Evolutionary conservation across 75 land plant species (phyloP).

Genomic region (Pinus albicaulis): DNA sequence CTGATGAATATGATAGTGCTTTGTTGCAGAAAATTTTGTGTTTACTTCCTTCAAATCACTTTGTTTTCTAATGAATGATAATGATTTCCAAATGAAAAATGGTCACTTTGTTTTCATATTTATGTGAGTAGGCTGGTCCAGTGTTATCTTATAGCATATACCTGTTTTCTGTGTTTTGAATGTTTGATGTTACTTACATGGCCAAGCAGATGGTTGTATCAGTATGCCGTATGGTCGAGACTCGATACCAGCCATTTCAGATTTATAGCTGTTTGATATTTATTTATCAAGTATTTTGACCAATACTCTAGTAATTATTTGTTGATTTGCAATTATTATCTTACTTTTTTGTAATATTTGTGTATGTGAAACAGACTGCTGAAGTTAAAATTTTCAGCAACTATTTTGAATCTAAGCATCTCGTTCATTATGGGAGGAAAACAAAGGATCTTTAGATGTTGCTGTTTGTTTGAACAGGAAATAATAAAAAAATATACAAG

Average conservation of each 20-base stretch:
- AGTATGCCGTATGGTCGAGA: neutral
- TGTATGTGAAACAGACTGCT: neutral
- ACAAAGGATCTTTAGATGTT: neutral
- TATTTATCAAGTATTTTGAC: too few relatives aligned
- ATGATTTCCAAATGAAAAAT: neutral
- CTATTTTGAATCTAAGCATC: neutral
- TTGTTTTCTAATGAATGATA: neutral
- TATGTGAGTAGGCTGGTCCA: too few relatives aligned
- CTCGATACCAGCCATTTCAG: too few relatives aligned
- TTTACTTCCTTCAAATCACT: neutral
- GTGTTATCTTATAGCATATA: too few relatives aligned
- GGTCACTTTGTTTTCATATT: neutral
- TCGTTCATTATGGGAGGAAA: neutral
- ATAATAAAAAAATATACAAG: conserved; percentile 76
- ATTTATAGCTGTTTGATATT: too few relatives aligned
- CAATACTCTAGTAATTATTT: neutral
- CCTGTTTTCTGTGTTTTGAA: neutral
- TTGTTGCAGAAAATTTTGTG: neutral
- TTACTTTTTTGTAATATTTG: neutral
- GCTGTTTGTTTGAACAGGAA: conserved; percentile 42
- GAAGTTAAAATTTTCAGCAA: neutral
- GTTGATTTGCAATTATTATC: neutral
- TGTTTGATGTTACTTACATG: neutral
- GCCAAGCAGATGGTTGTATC: too few relatives aligned
- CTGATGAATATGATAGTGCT: too few relatives aligned